These are phyloP conservation scores for Aspergillus arachidicola DNA, from an alignment of 2,329 filamentous ascomycete species.

Conservation along the genomic window DNA sequence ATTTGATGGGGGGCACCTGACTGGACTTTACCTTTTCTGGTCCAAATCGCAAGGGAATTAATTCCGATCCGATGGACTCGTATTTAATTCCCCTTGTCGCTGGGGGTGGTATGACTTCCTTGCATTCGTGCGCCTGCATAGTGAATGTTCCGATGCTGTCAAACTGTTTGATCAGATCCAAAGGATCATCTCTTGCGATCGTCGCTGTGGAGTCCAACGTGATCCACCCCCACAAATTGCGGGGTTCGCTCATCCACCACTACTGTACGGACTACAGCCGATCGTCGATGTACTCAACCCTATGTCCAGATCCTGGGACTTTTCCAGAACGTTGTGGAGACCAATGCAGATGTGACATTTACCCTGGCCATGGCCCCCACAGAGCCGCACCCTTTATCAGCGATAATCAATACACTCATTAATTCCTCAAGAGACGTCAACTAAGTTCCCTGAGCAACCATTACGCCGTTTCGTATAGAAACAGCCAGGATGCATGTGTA, in stretches of 20 bases:
- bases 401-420: neutral
- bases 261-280: neutral
- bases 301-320: neutral
- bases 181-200: neutral
- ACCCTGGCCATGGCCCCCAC: neutral
- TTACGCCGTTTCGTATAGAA: neutral
- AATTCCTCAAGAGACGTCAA: neutral
- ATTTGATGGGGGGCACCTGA: neutral
- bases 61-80: neutral
- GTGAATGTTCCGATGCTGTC: too few species aligned
- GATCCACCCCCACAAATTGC: neutral
- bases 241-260: neutral
- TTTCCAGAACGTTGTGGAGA: conserved; percentile 8
- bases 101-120: too few species aligned
- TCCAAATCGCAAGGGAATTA: neutral
- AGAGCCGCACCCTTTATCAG: neutral
- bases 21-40: neutral
- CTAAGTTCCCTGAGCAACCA: neutral
- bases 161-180: neutral
- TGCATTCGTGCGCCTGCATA: too few species aligned
- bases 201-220: neutral
- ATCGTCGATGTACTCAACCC: neutral
- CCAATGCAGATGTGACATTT: neutral
- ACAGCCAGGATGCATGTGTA: neutral
- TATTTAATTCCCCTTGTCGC: neutral